Base-by-base conservation (phyloP, 1,139 yeast species). In the Pichia kudriavzevii region DNA sequence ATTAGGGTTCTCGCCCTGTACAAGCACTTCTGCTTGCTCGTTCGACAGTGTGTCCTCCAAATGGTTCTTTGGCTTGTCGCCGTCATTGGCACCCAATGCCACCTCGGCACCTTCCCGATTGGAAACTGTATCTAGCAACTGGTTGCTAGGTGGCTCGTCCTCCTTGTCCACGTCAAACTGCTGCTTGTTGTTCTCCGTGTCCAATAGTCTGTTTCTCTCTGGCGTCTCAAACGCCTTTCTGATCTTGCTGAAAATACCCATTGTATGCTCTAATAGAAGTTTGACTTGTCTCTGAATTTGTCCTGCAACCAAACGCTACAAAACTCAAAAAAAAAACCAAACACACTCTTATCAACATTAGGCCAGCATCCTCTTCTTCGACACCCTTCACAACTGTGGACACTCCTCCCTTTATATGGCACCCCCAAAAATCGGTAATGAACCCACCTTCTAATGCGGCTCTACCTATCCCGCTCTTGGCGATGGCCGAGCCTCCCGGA, bases 71-170 rank as follows among this genome's bases (percentile, higher is more conserved):
- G 38, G 31, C 2, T 21, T 15, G 7, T 7, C 15, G 16, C 26
- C 22, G 7, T 25, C 13, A 4, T 26, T 22, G 8, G 20, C 22
- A 20, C 27, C 14, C 21, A 31, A 22, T 22, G 36, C 34, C 28
- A 21, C 28, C 2, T 24, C 10, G 7, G 37, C 40, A n/a, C 41
- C 38, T 30, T 42, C 39, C 27, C 30, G 33, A 20, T 42, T 42
- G 7, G 43, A 40, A 7, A 42, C 17, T 2, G 43, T 40, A 19
- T 42, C 45, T 42, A 42, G 33, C 36, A 41, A 31, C 11, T 40
- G 30, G 17, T 39, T 41, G 11, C 46, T 32, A 20, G 46, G 44
- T n/a, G n/a, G n/a, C 12, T 28, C 25, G 18, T 39, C 36, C 12
- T 35, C 30, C 4, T 34, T 26, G 12, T 35, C 36, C 4, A 34